phyloP scores from a whole-genome alignment of 2,329 filamentous ascomycete species.

The Fusarium floridanum region DNA sequence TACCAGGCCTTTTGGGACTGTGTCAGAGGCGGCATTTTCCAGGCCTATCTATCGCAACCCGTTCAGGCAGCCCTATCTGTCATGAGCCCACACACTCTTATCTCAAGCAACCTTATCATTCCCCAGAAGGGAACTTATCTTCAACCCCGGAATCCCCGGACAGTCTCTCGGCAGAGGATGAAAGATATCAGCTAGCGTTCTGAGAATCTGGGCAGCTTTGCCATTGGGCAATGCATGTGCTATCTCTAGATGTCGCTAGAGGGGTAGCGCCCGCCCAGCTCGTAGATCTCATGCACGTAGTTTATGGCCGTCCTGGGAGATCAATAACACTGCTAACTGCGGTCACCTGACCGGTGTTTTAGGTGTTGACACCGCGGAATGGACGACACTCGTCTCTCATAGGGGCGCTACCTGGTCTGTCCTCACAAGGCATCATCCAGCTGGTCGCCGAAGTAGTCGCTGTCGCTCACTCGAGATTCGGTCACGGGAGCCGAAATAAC shows the following conservation, averaged over 20 bases:
- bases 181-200: conserved; percentile 33
- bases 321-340: not conserved
- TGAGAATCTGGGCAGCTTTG: conserved; percentile 34
- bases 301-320: not conserved
- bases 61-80: conserved; percentile 11
- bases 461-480: not conserved
- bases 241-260: conserved; percentile 27
- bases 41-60: conserved; percentile 1
- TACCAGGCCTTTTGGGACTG: conserved; percentile 7
- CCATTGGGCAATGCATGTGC: conserved; percentile 32
- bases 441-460: not conserved
- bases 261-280: not conserved
- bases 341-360: conserved; percentile 18
- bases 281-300: conserved; percentile 34
- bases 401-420: not conserved
- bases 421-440: not conserved
- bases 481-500: conserved; percentile 10
- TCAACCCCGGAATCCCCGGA: conserved; percentile 38
- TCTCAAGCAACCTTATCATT: conserved; percentile 22
- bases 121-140: conserved; percentile 33
- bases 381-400: not conserved
- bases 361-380: not conserved
- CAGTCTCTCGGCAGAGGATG: conserved; percentile 22
- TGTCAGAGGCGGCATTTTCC: not conserved
- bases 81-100: conserved; percentile 25